A percentile compares a stretch with the other conserved stretches of the same genome.
phyloP scores from a whole-genome alignment of 164 flowering plant species.

The Liriodendron chinense region DNA sequence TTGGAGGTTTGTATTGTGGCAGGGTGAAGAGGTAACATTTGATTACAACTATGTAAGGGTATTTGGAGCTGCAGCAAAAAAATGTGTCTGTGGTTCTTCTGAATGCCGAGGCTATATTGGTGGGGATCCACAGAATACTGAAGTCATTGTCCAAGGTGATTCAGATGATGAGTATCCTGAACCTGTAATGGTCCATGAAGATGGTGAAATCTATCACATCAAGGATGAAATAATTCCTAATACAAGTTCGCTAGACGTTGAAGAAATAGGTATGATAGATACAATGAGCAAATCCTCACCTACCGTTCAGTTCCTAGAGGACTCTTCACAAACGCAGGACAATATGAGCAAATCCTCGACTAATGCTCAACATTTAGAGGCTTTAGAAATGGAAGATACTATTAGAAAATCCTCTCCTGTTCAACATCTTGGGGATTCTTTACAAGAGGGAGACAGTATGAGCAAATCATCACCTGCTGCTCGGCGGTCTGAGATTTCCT shows the following conservation, averaged over 20 bases:
- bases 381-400: constrained; percentile 21
- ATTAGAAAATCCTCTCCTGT: constrained; percentile 11
- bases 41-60: constrained; percentile 98
- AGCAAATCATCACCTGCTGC: constrained; percentile 12
- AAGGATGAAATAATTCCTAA: constrained; percentile 6
- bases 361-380: constrained; percentile 11
- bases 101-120: constrained; percentile 92
- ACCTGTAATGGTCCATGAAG: constrained; percentile 61
- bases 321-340: constrained; percentile 7
- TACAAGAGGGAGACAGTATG: constrained; percentile 17
- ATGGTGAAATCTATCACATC: constrained; percentile 27
- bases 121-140: constrained; percentile 75
- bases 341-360: constrained; percentile 8
- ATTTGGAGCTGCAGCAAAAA: constrained; percentile 97
- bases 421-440: constrained; percentile 19
- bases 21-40: constrained; percentile 97
- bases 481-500: background rate
- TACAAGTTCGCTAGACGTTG: constrained; percentile 8
- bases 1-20: constrained; percentile 12
- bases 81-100: constrained; percentile 84
- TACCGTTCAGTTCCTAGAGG: constrained; percentile 6
- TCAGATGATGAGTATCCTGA: constrained; percentile 93
- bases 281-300: background rate
- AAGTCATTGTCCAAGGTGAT: constrained; percentile 77
- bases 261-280: constrained; percentile 7